These are phyloP conservation scores for Pseudoscleropodium purum DNA, from an alignment of 225 moss, liverwort and hornwort species.

Conservation along the genomic window DNA sequence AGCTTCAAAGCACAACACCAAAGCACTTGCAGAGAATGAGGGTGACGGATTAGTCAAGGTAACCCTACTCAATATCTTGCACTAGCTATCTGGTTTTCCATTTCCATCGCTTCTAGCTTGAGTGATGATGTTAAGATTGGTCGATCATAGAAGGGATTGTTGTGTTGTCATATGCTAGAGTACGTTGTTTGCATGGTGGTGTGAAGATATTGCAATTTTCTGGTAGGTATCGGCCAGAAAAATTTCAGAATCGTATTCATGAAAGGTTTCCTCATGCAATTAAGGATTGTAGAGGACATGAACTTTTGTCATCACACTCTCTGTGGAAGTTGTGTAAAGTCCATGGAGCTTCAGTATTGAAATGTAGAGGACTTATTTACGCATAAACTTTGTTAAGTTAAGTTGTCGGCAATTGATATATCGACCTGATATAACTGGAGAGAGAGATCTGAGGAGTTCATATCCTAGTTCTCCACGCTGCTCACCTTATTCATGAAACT, in stretches of 20 bases:
- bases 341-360: neutral
- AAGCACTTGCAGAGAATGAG: neutral
- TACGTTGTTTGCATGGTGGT: neutral
- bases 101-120: neutral
- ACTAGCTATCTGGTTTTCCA: neutral
- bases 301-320: neutral
- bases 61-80: neutral
- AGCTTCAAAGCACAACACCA: neutral
- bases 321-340: neutral
- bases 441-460: conserved; percentile 86
- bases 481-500: conserved; percentile 96
- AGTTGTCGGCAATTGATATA: conserved; percentile 57
- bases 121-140: neutral
- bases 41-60: neutral
- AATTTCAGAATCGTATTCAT: neutral
- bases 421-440: conserved; percentile 77
- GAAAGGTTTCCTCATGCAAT: neutral
- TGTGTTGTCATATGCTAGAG: neutral
- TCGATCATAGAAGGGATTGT: neutral
- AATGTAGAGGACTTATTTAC: neutral
- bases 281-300: neutral
- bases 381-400: too few relatives aligned
- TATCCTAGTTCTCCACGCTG: conserved; percentile 84
- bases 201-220: neutral
- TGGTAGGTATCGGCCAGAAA: neutral